A percentile compares a stretch with the other conserved stretches of the same genome.
Evolutionary conservation across 495 filamentous ascomycete species (phyloP).

Genomic region (Entonaema liquescens): DNA sequence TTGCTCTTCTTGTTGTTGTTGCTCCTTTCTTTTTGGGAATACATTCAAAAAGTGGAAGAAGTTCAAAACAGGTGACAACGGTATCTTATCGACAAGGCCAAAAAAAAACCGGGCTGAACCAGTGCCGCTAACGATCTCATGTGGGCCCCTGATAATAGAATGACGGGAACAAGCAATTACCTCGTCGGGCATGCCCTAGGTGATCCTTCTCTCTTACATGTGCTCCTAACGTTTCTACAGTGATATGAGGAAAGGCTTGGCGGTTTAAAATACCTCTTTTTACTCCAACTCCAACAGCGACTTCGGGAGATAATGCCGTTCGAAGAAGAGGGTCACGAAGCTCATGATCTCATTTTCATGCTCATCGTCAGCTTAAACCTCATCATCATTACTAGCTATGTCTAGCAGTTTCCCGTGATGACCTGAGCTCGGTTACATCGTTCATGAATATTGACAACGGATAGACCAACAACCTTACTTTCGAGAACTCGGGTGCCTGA

Average conservation of each 20-base stretch:
- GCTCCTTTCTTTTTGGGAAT: background rate
- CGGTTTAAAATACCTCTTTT: constrained; percentile 23
- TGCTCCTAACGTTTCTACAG: constrained; percentile 6
- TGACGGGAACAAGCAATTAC: constrained; percentile 16
- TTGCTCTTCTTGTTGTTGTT: background rate
- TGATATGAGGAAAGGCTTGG: constrained; percentile 21
- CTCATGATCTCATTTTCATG: constrained; percentile 8
- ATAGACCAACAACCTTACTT: background rate
- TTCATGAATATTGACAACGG: background rate
- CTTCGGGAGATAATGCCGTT: constrained; percentile 1
- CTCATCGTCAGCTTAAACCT: background rate
- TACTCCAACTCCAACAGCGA: constrained; percentile 10
- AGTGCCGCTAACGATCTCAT: constrained; percentile 20
- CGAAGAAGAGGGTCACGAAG: background rate
- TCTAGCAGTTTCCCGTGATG: background rate
- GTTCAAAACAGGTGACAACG: background rate
- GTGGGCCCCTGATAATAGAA: constrained; percentile 33
- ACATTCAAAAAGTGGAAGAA: background rate
- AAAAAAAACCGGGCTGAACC: constrained; percentile 18
- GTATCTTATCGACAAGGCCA: constrained; percentile 27
- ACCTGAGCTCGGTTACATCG: background rate
- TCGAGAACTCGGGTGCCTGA: background rate
- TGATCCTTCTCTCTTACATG: constrained; percentile 17
- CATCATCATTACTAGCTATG: background rate
- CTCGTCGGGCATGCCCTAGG: background rate